A percentile compares a stretch with the other conserved stretches of the same genome.
Evolutionary conservation across 208 protist species (phyloP).

Genomic region (Angomonas deanei): DNA sequence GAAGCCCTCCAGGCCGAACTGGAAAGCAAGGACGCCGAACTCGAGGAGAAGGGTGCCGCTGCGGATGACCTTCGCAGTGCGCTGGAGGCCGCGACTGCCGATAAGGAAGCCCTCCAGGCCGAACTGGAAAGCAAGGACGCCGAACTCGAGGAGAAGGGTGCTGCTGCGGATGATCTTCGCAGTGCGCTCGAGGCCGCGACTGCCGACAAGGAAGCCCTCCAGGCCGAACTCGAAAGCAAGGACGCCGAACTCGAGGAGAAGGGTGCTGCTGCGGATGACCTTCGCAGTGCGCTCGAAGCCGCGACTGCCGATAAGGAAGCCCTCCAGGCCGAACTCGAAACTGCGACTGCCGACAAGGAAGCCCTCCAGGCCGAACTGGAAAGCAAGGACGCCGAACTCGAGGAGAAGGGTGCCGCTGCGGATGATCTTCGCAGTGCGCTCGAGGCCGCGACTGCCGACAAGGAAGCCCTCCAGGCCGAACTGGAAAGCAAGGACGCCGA

Average conservation of each 20-base stretch:
- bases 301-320: not conserved
- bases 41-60: not conserved
- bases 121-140: not conserved
- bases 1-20: not conserved
- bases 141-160: not conserved
- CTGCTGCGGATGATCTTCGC: not conserved
- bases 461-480: not conserved
- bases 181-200: not conserved
- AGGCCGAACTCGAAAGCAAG: not conserved
- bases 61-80: not conserved
- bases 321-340: not conserved
- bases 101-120: not conserved
- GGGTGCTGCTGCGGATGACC: not conserved
- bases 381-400: not conserved
- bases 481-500: not conserved
- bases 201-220: not conserved
- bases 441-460: not conserved
- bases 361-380: not conserved
- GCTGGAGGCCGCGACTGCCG: not conserved
- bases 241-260: not conserved
- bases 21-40: slow-evolving; percentile 1
- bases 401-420: not conserved
- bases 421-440: not conserved
- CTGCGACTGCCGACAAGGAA: not conserved
- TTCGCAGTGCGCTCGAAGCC: not conserved